These are phyloP conservation scores for Lepidium campestre DNA, from an alignment of 441 rosid species.

Conservation along the genomic window DNA sequence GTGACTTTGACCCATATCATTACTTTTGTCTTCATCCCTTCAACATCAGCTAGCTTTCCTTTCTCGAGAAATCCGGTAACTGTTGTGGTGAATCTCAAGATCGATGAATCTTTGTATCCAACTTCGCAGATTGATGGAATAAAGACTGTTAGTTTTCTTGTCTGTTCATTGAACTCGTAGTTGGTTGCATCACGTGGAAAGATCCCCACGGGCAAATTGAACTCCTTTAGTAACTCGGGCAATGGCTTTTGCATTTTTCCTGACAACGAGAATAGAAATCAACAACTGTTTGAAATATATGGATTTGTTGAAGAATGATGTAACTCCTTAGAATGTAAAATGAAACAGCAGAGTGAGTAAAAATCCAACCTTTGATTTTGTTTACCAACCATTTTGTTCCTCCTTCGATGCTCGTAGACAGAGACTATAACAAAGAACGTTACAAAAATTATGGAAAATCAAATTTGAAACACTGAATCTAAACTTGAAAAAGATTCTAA, in stretches of 20 bases:
- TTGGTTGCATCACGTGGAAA: constrained; percentile 82
- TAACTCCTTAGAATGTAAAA: neutral
- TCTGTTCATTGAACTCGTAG: constrained; percentile 82
- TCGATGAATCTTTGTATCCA: constrained; percentile 83
- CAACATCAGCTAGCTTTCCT: constrained; percentile 74
- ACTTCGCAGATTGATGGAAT: constrained; percentile 73
- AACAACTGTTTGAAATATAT: neutral
- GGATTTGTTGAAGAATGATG: neutral
- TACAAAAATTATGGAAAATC: constrained; percentile 2
- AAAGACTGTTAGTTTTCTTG: constrained; percentile 66
- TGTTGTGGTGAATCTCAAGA: constrained; percentile 66
- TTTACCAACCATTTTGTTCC: constrained; percentile 90
- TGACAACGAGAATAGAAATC: constrained; percentile 4
- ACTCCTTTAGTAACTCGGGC: constrained; percentile 73
- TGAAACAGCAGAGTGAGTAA: neutral
- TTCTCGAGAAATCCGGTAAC: constrained; percentile 63
- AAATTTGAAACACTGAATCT: neutral
- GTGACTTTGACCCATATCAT: constrained; percentile 95
- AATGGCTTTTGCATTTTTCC: constrained; percentile 67
- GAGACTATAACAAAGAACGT: constrained; percentile 38
- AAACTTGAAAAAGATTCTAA: no score
- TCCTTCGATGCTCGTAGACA: constrained; percentile 71
- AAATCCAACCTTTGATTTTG: constrained; percentile 67
- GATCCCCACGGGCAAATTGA: constrained; percentile 77
- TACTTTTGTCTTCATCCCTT: constrained; percentile 92